Evolutionary conservation across 2,329 filamentous ascomycete genomes (phyloP), one percentile per base, ranked within the genome.

Genomic region (Monosporascus cannonballus): DNA sequence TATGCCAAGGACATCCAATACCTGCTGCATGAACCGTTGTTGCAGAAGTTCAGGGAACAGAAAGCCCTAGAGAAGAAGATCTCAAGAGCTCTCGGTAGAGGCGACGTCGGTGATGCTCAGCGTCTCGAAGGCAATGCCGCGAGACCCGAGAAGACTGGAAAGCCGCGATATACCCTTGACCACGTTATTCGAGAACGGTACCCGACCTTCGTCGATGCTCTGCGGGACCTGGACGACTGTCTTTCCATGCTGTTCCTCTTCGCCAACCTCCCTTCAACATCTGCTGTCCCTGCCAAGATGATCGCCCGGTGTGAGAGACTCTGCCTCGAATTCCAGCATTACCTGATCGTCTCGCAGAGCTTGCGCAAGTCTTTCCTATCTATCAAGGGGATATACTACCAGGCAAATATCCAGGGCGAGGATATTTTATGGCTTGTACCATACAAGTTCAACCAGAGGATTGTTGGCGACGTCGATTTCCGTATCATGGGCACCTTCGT

Each of bases 381-480:
- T 2, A 97, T 99, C 74, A 99, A 99, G 79, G 94, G 94, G 56
- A 97, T 99, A 66, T 99, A 99, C 77, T 99, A 97, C 74, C 93
- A 97, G 75, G 94, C 93, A 24, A 96, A 87, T 49, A 95, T 99
- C 56, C 90, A 96, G 71, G 94, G 94, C 48, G 92, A 99, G 74
- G 93, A 97, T 66, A 88, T 99, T 48, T 78, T 97, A 60, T 99
- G 94, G 94, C 79, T 99, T 39, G 93, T 96, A 11, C 94, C 94
- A 1, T 99, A 99, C 77, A 90, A 90, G 71, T 99, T 99, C 74
- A 96, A 97, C 67, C 94, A 99, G 77, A 81, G 89, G 61, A 86
- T 96, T 15, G 89, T 94, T 41, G 90, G 88, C 53, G 94, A 99
- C 71, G 88, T 99, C 59, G 94, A 99, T 71, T 99, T 96, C 76